A percentile compares a stretch with the other conserved stretches of the same genome.
phyloP scores from a whole-genome alignment of 495 filamentous ascomycete genomes.

The Xylaria palmicola region DNA sequence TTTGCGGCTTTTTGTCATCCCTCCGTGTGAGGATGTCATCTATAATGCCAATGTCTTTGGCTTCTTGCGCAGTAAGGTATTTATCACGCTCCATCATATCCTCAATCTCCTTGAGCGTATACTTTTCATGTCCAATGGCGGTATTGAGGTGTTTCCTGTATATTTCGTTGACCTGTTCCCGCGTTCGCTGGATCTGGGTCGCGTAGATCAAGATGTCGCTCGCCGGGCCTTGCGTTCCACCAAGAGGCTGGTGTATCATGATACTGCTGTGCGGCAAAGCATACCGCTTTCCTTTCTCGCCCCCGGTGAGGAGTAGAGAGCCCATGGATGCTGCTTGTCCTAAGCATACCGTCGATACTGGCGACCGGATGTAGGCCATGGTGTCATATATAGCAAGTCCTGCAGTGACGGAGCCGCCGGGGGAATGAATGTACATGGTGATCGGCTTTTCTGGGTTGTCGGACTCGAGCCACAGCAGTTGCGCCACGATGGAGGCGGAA shows the following conservation, averaged over 20 bases:
- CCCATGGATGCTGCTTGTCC: slow-evolving; percentile 97
- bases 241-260: slow-evolving; percentile 95
- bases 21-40: slow-evolving; percentile 72
- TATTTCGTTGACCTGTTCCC: slow-evolving; percentile 84
- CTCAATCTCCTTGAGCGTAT: slow-evolving; percentile 75
- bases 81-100: slow-evolving; percentile 95
- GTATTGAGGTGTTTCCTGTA: slow-evolving; percentile 84
- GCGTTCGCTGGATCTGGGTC: slow-evolving; percentile 88
- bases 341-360: slow-evolving; percentile 91
- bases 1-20: slow-evolving; percentile 39
- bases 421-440: slow-evolving; percentile 95
- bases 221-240: slow-evolving; percentile 88
- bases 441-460: slow-evolving; percentile 93
- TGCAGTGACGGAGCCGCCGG: slow-evolving; percentile 87
- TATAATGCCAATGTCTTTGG: slow-evolving; percentile 83
- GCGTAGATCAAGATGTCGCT: slow-evolving; percentile 94
- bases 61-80: slow-evolving; percentile 86
- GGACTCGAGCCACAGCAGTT: slow-evolving; percentile 96
- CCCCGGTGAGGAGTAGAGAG: slow-evolving; percentile 81
- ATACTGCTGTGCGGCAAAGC: slow-evolving; percentile 88
- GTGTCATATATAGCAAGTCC: slow-evolving; percentile 98
- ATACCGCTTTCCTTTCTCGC: slow-evolving; percentile 79
- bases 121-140: slow-evolving; percentile 57
- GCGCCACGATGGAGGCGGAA: slow-evolving; percentile 88
- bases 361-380: slow-evolving; percentile 93